Base-by-base conservation (phyloP, 148 eudicot species). In the Silene latifolia region DNA sequence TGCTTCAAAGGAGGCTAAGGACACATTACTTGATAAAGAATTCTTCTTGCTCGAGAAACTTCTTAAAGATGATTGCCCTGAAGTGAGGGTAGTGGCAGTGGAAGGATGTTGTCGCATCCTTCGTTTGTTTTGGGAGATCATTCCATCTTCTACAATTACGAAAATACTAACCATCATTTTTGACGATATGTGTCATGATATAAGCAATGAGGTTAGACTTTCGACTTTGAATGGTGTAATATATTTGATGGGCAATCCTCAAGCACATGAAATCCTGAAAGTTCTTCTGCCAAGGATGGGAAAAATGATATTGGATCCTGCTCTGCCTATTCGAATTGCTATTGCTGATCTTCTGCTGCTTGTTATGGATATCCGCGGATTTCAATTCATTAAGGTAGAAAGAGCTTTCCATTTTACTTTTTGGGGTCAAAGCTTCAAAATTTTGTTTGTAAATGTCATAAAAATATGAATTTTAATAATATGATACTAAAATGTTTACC, bases 21-120 rank as follows among this genome's bases (percentile, higher is more conserved):
- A 92, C 77, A 81, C 89, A 46, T 78, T 95, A 73, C 88, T 88
- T 66, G 84, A 90, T 35, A 92, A 89, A 80, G 96, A 95, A 69
- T 86, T 86, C 82, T 95, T 90, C 86, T 86, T 95, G 73, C 67
- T 95, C 75, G 92, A 90, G 76, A 95, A 84, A 82, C 76, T 90
- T 69, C 85, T 92, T 21, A 84, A 83, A 77, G 97, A 95, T 82
- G 97, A 88, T 59, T 92, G 99, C 63, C 91, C 93, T 35, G 97
- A 89, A 79, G 85, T 95, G 68, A 86, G 99, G 82, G 89, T 81
- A 65, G 89, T 92, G 71, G 99, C 96, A 58, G 96, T 92, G 59
- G 99, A 95, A 88, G 99, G 99, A 72, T 82, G 85, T 81, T 92
- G 97, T 80, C 96, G 99, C 14, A 83, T 87, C 79, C 94, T 95